A percentile compares a stretch with the other conserved stretches of the same genome.
phyloP scores from a whole-genome alignment of 1,139 yeast species.

The Debaryomyces udenii region DNA sequence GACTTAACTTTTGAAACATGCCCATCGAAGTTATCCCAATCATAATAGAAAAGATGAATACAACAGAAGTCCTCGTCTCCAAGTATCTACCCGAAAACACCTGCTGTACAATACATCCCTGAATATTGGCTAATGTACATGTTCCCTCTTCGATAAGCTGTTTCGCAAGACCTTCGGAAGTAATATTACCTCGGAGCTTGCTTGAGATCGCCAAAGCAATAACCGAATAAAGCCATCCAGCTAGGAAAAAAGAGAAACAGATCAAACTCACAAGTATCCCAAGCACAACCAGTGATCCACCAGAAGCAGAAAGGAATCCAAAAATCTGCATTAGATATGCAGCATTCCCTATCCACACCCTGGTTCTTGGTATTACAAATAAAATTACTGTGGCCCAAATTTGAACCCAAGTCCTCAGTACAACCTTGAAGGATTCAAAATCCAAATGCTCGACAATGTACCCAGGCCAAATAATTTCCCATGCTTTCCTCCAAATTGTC shows the following conservation, averaged over 20 bases:
- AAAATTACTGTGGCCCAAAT: constrained; percentile 32
- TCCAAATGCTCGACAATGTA: constrained; percentile 32
- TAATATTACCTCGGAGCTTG: constrained; percentile 24
- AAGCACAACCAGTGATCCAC: constrained; percentile 30
- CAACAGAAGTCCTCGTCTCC: constrained; percentile 28
- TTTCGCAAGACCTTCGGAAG: constrained; percentile 21
- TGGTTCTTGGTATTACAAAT: constrained; percentile 27
- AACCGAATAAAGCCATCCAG: constrained; percentile 30
- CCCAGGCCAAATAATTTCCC: constrained; percentile 23
- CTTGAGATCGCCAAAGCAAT: constrained; percentile 31
- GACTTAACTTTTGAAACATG: constrained; percentile 23
- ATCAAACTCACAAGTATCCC: constrained; percentile 22
- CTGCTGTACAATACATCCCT: constrained; percentile 24
- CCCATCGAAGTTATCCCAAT: constrained; percentile 31
- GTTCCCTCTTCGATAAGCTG: constrained; percentile 29
- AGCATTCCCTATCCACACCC: constrained; percentile 35
- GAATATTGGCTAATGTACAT: constrained; percentile 27
- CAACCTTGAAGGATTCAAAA: constrained; percentile 28
- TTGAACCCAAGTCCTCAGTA: constrained; percentile 32
- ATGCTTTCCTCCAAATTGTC: constrained; percentile 18
- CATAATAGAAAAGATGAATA: constrained; percentile 28
- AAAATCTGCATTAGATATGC: constrained; percentile 33
- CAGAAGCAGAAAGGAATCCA: constrained; percentile 31
- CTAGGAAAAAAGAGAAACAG: constrained; percentile 20
- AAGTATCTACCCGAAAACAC: constrained; percentile 35